Base-by-base conservation (phyloP, 495 filamentous ascomycete genomes). In the Tetracladium setigerum region DNA sequence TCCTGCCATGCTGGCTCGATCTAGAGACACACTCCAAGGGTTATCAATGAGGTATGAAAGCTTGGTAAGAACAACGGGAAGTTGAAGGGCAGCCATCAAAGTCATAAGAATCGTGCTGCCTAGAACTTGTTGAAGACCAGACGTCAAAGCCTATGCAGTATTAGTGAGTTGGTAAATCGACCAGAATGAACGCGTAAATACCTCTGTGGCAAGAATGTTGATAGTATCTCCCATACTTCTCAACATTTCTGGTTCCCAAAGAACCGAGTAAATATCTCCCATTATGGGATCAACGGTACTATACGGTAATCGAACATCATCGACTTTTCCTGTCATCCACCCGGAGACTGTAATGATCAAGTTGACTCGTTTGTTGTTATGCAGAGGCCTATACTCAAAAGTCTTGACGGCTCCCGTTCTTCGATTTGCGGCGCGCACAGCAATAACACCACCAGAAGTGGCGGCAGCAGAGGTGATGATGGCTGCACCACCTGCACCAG, bases 171-270 rank as follows among this genome's bases (percentile, higher is more conserved):
- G n/a, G 19, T 5, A n/a, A 44, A 47, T 38, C 24, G 3, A 27
- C 22, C 7, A 7, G 11, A 32, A 35, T 13, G 17, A 6, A 12
- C 33, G 50, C 19, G n/a, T 30, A 47, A 46, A 75, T 68, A 94
- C 89, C 80, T 99, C 92, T 34, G 94, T 96, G 45, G 94, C 92
- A 38, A 99, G 73, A 63, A 99, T 96, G 55, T 95, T 95, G 55
- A 99, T 97, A 17, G 92, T 99, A 45, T 89, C 84, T 73, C 92
- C 92, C 86, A 95, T 97, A 59, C 85, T 92, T 38, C 78, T 84
- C 53, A 99, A 75, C 90, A 99, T 95, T 55, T 99, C 92, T 4
- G 92, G 94, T 64, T 99, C 92, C 94, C 94, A 99, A 44, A 91
- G 71, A 8, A 99, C 82, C 0, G 94, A 97, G 66, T 97, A 99